phyloP scores from a whole-genome alignment of 768 basidiomycete genomes.

The Kwoniella bestiolae region DNA sequence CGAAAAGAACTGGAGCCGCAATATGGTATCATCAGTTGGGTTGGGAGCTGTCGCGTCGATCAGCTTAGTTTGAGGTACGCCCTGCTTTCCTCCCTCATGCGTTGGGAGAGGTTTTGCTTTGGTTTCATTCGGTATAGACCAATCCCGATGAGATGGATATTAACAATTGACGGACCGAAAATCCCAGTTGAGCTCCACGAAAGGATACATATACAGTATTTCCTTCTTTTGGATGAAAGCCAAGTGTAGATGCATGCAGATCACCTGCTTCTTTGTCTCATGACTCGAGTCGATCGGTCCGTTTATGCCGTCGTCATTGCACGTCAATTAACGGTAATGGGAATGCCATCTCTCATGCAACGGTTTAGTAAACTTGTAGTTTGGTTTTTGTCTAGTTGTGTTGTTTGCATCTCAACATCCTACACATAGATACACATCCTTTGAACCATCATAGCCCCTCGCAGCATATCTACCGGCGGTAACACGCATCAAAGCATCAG shows the following conservation, averaged over 20 bases:
- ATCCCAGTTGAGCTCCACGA: too few relatives aligned
- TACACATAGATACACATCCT: not conserved
- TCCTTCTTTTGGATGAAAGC: too few relatives aligned
- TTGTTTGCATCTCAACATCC: not conserved
- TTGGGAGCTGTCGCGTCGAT: constrained; percentile 5
- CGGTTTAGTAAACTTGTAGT: not conserved
- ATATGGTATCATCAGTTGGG: not conserved
- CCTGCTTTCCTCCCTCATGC: too few relatives aligned
- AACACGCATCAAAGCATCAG: too few relatives aligned
- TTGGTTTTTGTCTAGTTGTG: not conserved
- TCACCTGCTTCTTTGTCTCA: not conserved
- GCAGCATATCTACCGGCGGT: not conserved
- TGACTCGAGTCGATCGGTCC: constrained; percentile 1
- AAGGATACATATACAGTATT: too few relatives aligned
- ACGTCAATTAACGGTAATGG: constrained; percentile 1
- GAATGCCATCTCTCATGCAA: not conserved
- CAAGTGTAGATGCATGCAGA: too few relatives aligned
- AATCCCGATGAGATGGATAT: not conserved
- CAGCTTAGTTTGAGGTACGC: not conserved
- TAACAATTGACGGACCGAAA: not conserved
- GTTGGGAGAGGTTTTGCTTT: not conserved
- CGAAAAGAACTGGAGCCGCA: constrained; percentile 5
- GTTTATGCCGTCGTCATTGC: not conserved
- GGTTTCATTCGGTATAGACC: not conserved
- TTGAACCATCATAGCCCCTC: not conserved